phyloP scores from a whole-genome alignment of 306 rosid species.

The Chamaecrista fasciculata region DNA sequence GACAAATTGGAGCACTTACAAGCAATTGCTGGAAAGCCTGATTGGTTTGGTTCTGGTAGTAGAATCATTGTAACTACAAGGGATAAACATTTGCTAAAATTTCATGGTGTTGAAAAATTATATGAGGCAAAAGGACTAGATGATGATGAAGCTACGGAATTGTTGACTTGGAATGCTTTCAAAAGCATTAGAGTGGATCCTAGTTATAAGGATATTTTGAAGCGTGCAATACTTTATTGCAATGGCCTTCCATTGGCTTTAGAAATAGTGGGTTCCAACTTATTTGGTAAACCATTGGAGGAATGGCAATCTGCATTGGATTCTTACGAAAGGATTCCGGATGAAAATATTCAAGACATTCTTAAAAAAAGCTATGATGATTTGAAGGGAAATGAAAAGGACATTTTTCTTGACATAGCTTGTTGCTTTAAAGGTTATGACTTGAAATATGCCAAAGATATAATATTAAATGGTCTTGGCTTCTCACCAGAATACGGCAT shows the following conservation, averaged over 20 bases:
- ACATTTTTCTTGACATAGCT: too few relatives aligned
- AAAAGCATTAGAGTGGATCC: not conserved
- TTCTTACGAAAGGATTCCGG: not conserved
- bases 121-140: not conserved
- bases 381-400: too few relatives aligned
- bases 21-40: not conserved
- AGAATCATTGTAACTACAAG: conserved; percentile 2
- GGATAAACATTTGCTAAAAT: not conserved
- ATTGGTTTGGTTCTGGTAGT: conserved; percentile 7
- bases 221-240: not conserved
- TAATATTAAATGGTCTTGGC: too few relatives aligned
- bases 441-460: too few relatives aligned
- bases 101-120: too few relatives aligned
- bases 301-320: not conserved
- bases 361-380: not conserved
- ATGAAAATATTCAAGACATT: not conserved
- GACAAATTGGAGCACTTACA: not conserved
- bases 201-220: not conserved
- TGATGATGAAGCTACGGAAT: not conserved
- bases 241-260: not conserved
- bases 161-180: not conserved
- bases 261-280: not conserved
- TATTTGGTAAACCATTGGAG: not conserved
- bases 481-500: too few relatives aligned
- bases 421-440: too few relatives aligned